A percentile compares a stretch with the other conserved stretches of the same genome.
Conservation (phyloP, 306 rosid species). For the Cucurbita pepo region DNA sequence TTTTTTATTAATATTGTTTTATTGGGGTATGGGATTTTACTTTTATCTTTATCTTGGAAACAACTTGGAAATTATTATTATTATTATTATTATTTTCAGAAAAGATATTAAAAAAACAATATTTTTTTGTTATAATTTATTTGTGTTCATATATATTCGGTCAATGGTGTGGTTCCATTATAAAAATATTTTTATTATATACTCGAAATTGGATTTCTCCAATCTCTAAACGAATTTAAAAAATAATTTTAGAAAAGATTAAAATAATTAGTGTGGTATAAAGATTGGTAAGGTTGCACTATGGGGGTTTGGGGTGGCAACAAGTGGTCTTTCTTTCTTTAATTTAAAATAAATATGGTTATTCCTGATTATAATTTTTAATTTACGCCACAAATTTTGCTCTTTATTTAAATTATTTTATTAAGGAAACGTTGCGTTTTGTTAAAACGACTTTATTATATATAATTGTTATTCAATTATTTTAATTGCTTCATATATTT, state of each 20-base stretch:
- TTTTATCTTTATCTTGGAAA: background rate
- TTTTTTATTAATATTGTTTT: background rate
- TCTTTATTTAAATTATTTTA: background rate
- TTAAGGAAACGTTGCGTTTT: background rate
- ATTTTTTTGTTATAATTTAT: background rate
- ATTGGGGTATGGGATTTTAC: slow-evolving; percentile 3
- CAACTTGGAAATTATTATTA: background rate
- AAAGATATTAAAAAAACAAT: background rate
- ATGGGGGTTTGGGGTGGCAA: background rate
- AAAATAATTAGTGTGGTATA: background rate
- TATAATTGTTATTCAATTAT: background rate
- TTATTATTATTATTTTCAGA: too few relatives aligned
- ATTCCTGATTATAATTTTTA: background rate
- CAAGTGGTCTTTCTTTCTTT: background rate
- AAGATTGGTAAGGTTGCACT: background rate
- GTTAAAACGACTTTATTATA: too few relatives aligned
- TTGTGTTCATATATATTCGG: background rate
- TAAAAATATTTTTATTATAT: background rate
- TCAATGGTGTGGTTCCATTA: background rate
- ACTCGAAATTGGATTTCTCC: background rate
- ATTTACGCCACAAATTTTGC: background rate
- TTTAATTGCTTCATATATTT: background rate
- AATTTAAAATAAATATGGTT: background rate
- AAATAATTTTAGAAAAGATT: background rate
- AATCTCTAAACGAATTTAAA: background rate